phyloP scores from a whole-genome alignment of 768 basidiomycete genomes.

The Fistulinella prunicolor region DNA sequence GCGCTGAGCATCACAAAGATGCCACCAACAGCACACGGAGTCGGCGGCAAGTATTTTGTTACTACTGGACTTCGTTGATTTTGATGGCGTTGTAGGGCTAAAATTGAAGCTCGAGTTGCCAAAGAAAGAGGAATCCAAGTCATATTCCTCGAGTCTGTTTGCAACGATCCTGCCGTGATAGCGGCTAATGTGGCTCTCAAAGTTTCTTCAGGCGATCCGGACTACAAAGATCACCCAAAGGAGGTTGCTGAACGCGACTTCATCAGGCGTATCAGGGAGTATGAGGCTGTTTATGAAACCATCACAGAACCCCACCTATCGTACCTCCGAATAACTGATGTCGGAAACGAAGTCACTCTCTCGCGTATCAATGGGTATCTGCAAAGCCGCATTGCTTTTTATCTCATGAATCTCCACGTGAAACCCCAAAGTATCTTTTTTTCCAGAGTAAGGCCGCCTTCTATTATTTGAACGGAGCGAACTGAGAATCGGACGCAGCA shows the following conservation, averaged over 20 bases:
- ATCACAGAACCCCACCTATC: slow-evolving; percentile 88
- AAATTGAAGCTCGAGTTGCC: slow-evolving; percentile 79
- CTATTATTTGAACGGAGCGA: neutral
- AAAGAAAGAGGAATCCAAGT: slow-evolving; percentile 84
- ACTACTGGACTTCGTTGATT: neutral
- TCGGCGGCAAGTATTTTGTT: slow-evolving; percentile 54
- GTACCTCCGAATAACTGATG: slow-evolving; percentile 89
- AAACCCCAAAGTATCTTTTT: slow-evolving; percentile 97
- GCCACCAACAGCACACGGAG: slow-evolving; percentile 89
- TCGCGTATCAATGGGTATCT: slow-evolving; percentile 91
- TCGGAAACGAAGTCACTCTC: slow-evolving; percentile 85
- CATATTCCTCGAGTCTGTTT: slow-evolving; percentile 93
- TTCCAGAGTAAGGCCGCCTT: slow-evolving; percentile 66
- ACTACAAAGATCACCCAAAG: slow-evolving; percentile 86
- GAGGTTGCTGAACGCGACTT: slow-evolving; percentile 91
- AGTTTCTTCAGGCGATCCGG: slow-evolving; percentile 94
- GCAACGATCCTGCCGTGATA: slow-evolving; percentile 91
- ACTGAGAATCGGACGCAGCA: slow-evolving; percentile 53
- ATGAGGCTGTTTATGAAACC: slow-evolving; percentile 94
- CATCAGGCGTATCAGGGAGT: slow-evolving; percentile 83
- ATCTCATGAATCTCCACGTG: slow-evolving; percentile 96
- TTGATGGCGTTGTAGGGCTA: slow-evolving; percentile 49
- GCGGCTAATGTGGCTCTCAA: slow-evolving; percentile 96
- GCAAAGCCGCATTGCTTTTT: slow-evolving; percentile 96
- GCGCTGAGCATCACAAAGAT: slow-evolving; percentile 48